These are phyloP conservation scores for Aureobasidium namibiae DNA, from an alignment of 2,329 filamentous ascomycete species.

Conservation along the genomic window DNA sequence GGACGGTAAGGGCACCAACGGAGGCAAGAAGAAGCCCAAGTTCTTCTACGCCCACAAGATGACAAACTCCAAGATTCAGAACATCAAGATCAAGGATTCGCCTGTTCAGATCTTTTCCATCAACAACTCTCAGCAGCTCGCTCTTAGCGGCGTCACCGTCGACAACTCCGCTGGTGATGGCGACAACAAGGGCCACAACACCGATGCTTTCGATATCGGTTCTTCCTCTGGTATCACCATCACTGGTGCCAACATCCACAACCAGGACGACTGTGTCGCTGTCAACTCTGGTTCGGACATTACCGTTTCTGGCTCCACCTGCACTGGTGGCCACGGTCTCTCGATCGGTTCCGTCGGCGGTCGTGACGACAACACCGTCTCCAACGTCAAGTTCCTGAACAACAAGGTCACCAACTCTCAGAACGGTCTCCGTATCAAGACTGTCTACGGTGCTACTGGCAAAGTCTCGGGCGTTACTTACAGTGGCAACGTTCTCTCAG, in stretches of 20 bases:
- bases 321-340: slow-evolving; percentile 43
- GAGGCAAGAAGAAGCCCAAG: slow-evolving; percentile 56
- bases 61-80: slow-evolving; percentile 41
- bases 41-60: slow-evolving; percentile 52
- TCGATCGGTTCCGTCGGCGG: slow-evolving; percentile 50
- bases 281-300: slow-evolving; percentile 33
- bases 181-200: slow-evolving; percentile 21
- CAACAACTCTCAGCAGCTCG: slow-evolving; percentile 36
- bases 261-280: slow-evolving; percentile 26
- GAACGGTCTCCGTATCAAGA: slow-evolving; percentile 48
- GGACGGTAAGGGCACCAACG: slow-evolving; percentile 53
- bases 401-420: slow-evolving; percentile 41
- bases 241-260: slow-evolving; percentile 21
- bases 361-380: slow-evolving; percentile 42
- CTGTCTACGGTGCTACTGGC: slow-evolving; percentile 42
- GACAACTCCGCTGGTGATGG: slow-evolving; percentile 49
- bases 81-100: slow-evolving; percentile 46
- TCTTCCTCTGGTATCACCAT: slow-evolving; percentile 20
- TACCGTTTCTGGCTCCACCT: slow-evolving; percentile 34
- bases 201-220: slow-evolving; percentile 26
- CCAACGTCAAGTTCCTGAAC: slow-evolving; percentile 40
- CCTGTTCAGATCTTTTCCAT: slow-evolving; percentile 47
- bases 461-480: slow-evolving; percentile 47
- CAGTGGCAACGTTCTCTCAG: slow-evolving; percentile 36
- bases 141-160: slow-evolving; percentile 44